Conservation (phyloP, 768 basidiomycete genomes). For the Leccinellum luteum region DNA sequence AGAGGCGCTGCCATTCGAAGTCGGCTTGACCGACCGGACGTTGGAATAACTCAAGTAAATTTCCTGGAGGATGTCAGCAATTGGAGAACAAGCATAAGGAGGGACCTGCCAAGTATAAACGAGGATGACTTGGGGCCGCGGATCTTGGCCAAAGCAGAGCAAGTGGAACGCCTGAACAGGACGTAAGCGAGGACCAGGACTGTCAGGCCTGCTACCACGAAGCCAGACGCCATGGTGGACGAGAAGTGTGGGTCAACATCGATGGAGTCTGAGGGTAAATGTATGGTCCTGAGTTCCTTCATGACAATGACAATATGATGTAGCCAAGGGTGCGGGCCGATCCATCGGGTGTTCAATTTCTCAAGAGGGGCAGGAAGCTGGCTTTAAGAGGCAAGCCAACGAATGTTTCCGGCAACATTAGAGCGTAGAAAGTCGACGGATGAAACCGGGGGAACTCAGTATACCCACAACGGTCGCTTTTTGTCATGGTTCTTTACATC, state of each 20-base stretch:
- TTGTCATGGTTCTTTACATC: neutral
- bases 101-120: constrained; percentile 15
- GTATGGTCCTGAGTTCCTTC: neutral
- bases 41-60: constrained; percentile 31
- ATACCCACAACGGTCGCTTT: constrained; percentile 20
- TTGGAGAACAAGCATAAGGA: constrained; percentile 11
- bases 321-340: neutral
- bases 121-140: constrained; percentile 25
- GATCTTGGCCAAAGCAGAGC: constrained; percentile 16
- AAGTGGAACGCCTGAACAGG: neutral
- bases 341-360: constrained; percentile 3
- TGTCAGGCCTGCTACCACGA: neutral
- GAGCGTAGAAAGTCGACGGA: neutral
- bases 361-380: neutral
- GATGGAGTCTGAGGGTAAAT: neutral
- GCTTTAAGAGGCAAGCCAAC: neutral
- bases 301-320: constrained; percentile 7
- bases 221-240: constrained; percentile 13
- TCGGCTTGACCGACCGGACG: constrained; percentile 24
- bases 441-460: constrained; percentile 15
- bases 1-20: constrained; percentile 30
- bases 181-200: constrained; percentile 8
- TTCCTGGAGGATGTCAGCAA: constrained; percentile 25
- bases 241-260: neutral
- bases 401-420: neutral